Evolutionary conservation across 352 stramenopile genomes (phyloP), one percentile per base, ranked within the genome.

Genomic region (Thraustochytrium sp.): DNA sequence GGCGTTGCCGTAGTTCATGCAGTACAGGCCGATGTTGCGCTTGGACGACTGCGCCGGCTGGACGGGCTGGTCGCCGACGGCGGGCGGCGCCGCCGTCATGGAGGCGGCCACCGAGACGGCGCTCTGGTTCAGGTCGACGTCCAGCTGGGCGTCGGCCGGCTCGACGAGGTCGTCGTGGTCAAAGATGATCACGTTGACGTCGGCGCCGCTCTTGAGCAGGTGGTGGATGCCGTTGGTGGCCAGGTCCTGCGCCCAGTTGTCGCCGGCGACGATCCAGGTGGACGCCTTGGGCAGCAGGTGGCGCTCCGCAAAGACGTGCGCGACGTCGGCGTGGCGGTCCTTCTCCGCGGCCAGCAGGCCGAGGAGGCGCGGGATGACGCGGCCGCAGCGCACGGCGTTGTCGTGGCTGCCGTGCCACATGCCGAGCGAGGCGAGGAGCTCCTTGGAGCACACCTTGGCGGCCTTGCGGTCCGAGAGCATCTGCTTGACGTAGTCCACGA

Each of bases 1-100:
- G 1, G 90, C 89, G 84, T 92, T 93, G 68, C 91, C 91, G 82
- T 94, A 93, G 85, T 94, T 89, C 91, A 94, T 94, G 21, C 89
- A 89, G 68, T 93, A 94, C 29, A 94, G 86, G 2, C 68, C 68
- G 26, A 80, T 64, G 68, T 80, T 53, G 34, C 40, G 31, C 68
- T 80, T 80, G 46, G n/a, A 26, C 36, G 31, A 21, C 13, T 80
- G 13, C 1, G 51, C 46, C 18, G 44, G 62, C 37, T 75, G 37
- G 37, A 36, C 62, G 18, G 37, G 59, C 68, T 61, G 68, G 23
- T 65, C 49, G 46, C 23, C 48, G 2, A 80, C 31, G 51, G 68
- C 37, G 38, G 53, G 68, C 16, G 53, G 68, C 68, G 48, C 31
- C 18, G 68, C 34, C 8, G 53, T 44, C 68, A 72, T 72, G n/a